These are phyloP conservation scores for Daldinia grandis DNA, from an alignment of 495 filamentous ascomycete species.

Conservation along the genomic window DNA sequence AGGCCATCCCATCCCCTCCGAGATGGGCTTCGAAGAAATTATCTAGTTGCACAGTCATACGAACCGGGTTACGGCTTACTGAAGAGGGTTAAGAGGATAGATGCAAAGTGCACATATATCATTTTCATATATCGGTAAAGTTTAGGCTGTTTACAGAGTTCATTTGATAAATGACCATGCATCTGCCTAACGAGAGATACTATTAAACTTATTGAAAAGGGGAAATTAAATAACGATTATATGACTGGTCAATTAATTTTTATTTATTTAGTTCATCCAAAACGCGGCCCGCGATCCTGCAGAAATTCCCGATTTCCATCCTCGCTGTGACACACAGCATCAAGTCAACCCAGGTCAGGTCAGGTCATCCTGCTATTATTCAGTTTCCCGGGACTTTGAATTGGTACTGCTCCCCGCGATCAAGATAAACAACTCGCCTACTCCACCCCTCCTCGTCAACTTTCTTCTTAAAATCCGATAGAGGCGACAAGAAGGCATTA, in stretches of 20 bases:
- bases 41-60: slow-evolving; percentile 5
- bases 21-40: neutral
- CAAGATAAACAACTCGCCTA: slow-evolving; percentile 68
- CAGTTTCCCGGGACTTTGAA: slow-evolving; percentile 58
- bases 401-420: slow-evolving; percentile 65
- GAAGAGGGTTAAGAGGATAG: neutral
- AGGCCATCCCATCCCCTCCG: neutral
- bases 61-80: neutral
- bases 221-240: slow-evolving; percentile 3
- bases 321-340: neutral
- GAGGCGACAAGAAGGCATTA: slow-evolving; percentile 65
- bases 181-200: slow-evolving; percentile 11
- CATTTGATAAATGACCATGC: slow-evolving; percentile 22
- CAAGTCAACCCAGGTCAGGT: too few relatives aligned
- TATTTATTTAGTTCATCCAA: neutral
- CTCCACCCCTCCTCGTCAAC: slow-evolving; percentile 60
- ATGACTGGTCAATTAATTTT: slow-evolving; percentile 8
- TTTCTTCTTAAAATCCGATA: slow-evolving; percentile 68
- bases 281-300: slow-evolving; percentile 5
- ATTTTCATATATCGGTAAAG: neutral
- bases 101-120: neutral
- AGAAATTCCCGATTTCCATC: slow-evolving; percentile 4
- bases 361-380: slow-evolving; percentile 4
- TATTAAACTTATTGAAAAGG: neutral
- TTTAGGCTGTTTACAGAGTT: slow-evolving; percentile 34